A percentile compares a stretch with the other conserved stretches of the same genome.
phyloP scores from a whole-genome alignment of 441 rosid genomes.

The Erysimum pusillum region DNA sequence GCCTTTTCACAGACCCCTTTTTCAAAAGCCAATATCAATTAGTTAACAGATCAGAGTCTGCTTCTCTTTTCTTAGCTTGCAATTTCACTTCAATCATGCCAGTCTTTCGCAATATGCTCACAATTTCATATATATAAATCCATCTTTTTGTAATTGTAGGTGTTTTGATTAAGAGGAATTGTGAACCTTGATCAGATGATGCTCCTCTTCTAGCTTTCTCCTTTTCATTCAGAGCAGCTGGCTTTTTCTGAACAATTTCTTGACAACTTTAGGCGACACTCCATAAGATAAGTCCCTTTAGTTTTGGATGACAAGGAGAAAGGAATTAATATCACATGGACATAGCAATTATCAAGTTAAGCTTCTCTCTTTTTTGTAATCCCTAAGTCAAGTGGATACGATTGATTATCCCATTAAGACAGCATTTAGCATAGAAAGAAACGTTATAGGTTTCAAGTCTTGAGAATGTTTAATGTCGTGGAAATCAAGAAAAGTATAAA shows the following conservation, averaged over 20 bases:
- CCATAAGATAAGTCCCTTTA: not conserved
- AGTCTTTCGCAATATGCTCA: not conserved
- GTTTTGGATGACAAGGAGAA: not conserved
- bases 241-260: not conserved
- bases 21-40: not conserved
- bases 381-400: not conserved
- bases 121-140: not conserved
- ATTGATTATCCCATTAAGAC: not conserved
- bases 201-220: not conserved
- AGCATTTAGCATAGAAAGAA: conserved; percentile 28
- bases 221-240: not conserved
- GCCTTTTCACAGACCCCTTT: not conserved
- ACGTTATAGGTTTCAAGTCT: conserved; percentile 6
- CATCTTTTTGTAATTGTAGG: no score
- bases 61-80: no score
- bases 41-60: no score
- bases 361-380: not conserved
- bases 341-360: not conserved
- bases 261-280: not conserved
- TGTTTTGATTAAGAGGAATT: no score
- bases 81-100: not conserved
- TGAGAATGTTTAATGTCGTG: conserved; percentile 12
- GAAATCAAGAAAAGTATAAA: conserved; percentile 9
- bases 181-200: not conserved
- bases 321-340: not conserved